Evolutionary conservation across 257 asterid genomes (phyloP), one percentile per base, ranked within the genome.

Genomic region (Vinca minor): DNA sequence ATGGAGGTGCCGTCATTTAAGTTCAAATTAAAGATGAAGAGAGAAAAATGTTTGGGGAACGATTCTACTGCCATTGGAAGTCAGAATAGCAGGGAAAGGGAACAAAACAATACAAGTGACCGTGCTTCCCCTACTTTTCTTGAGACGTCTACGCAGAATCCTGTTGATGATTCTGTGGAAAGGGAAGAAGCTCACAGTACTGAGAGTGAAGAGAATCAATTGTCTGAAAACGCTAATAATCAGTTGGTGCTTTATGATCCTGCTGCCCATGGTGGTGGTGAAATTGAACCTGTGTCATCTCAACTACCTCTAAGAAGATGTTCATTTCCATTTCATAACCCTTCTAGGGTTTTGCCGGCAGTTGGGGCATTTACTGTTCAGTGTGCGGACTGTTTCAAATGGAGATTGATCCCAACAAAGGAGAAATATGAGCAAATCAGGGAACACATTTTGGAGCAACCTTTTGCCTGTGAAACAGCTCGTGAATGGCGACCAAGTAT

Each of bases 361-460:
- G 83, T 91, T 5, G 95, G 95, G 74, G 94, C 96, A 31, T 91
- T 84, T 74, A 78, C 82, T 17, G 73, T 78, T 44, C 80, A 92
- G 65, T 92, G 96, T 23, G 95, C 88, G 59, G 67, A 66, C 75
- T 88, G 95, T 82, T 88, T 85, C 65, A 82, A 88, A 77, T 91
- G 96, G 98, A 76, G 96, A 76, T 79, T 86, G 41, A 78, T 91
- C 68, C 95, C 93, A 21, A 78, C 86, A 31, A 65, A 79, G 76
- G 81, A 85, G 77, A 88, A 79, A 75, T 91, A 91, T 18, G 95
- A 91, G 73, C 91, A 85, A 74, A 84, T 91, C 62, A 72, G 95
- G 47, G 95, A 86, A 74, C 84, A 71, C 74, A 85, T 92, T 44
- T 71, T 74, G n/a, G 91, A 82, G 62, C 71, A 72, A 3, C 95